Evolutionary conservation across 768 basidiomycete genomes (phyloP), one percentile per base, ranked within the genome.

Genomic region (Coprinellus micaceus): DNA sequence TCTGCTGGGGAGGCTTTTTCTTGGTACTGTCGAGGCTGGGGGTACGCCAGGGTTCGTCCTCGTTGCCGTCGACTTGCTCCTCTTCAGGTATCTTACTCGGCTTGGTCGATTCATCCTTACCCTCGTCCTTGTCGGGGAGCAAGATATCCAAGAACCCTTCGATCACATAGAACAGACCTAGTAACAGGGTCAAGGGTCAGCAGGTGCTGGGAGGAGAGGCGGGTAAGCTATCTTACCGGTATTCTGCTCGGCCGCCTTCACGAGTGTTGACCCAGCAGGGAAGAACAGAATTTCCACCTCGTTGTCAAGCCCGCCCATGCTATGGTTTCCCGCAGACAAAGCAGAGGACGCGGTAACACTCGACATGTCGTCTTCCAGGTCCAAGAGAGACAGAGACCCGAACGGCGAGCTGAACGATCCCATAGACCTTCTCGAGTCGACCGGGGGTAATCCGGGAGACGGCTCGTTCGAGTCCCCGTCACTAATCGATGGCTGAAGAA

Each of bases 231-330:
- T 59, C 66, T 58, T 55, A 85, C 94, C 94, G 53, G 91, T 88
- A 60, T 94, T 89, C 54, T 83, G 75, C 69, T 99, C 95, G 40
- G 94, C 96, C 6, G 94, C 91, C 62, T 85, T 91, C 22, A 90
- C 94, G 21, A 98, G 73, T 2, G 84, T 84, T 3, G 88, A 86
- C 1, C 95, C 97, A 50, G 91, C 87, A 40, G 90, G 79, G 72
- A 93, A 98, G 69, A 88, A 98, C 29, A 98, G 69, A 51, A 99
- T 96, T 69, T 99, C 97, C 1, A 98, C 91, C 67, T 97, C 92
- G 55, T 98, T 98, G 66, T 97, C 94, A 13, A 99, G 74, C 19
- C 94, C 95, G 62, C 79, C 86, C 74, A 92, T 43, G 33, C 33
- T 80, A 61, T 88, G 84, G 29, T 77, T 82, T 21, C 74, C 81